phyloP scores from a whole-genome alignment of 2,329 filamentous ascomycete genomes.

The Fusarium chaquense region DNA sequence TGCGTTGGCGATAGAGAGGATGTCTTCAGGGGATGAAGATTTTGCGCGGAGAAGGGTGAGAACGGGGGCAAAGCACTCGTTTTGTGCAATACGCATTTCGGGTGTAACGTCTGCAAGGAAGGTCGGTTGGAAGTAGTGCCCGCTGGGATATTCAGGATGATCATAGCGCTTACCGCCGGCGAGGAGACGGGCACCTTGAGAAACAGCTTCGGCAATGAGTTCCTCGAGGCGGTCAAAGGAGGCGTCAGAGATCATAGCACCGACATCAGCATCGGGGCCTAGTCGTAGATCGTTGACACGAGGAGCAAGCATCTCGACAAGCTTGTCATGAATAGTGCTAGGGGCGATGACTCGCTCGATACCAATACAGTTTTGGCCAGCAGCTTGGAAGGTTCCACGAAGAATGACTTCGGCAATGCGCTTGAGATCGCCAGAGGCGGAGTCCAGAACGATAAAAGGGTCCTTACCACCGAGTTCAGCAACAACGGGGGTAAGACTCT shows the following conservation, averaged over 20 bases:
- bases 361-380: slow-evolving; percentile 97
- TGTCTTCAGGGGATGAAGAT: slow-evolving; percentile 68
- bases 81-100: slow-evolving; percentile 86
- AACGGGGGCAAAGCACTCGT: slow-evolving; percentile 93
- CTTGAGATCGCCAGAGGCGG: slow-evolving; percentile 72
- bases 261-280: slow-evolving; percentile 84
- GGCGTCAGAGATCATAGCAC: slow-evolving; percentile 86
- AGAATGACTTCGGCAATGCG: slow-evolving; percentile 86
- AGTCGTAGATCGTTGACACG: slow-evolving; percentile 80
- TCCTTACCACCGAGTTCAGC: slow-evolving; percentile 97
- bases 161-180: slow-evolving; percentile 78
- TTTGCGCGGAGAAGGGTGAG: slow-evolving; percentile 84
- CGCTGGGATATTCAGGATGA: slow-evolving; percentile 80
- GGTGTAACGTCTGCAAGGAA: slow-evolving; percentile 90
- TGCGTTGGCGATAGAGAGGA: slow-evolving; percentile 84
- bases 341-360: slow-evolving; percentile 92
- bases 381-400: slow-evolving; percentile 92
- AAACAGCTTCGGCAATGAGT: slow-evolving; percentile 82
- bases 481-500: slow-evolving; percentile 85
- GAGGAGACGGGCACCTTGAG: slow-evolving; percentile 82
- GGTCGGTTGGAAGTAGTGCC: slow-evolving; percentile 94
- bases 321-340: slow-evolving; percentile 77
- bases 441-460: slow-evolving; percentile 88
- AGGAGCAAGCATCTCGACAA: slow-evolving; percentile 77
- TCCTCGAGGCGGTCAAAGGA: slow-evolving; percentile 81